Evolutionary conservation across 208 protist genomes (phyloP), one percentile per base, ranked within the genome.

Genomic region (Zelonia costaricensis): DNA sequence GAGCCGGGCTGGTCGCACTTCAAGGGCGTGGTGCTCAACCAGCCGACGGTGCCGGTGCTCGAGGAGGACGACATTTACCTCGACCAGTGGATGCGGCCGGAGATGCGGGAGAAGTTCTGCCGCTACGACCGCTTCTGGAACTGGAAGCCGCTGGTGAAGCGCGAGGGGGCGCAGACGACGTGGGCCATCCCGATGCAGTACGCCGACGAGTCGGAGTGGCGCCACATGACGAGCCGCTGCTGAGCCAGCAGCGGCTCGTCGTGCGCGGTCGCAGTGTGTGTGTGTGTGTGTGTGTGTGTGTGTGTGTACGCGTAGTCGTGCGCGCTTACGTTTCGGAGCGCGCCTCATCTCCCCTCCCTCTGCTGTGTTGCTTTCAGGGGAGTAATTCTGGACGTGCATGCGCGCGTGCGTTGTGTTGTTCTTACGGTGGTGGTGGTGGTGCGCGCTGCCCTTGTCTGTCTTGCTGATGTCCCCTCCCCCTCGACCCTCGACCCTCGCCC

Each of bases 51-150:
- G 33, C 90, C 90, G 18, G 81, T 80, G n/a, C 56, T 95, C 5
- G 90, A 93, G 66, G 84, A 93, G 63, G 90, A 95, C 52, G 90
- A 93, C 55, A 92, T 95, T 43, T 95, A 88, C 64, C 71, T 95
- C 12, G 90, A 95, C 57, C 85, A 91, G 80, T 95, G 90, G 90
- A 78, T 86, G 58, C 72, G 82, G n/a, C 90, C 86, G 28, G 86
- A 92, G 62, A 89, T 89, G 70, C 76, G 90, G 0, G 86, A 93
- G 73, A 90, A 91, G 75, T 86, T 86, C 52, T 75, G 68, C 44
- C 82, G 82, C 45, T 84, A 84, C 46, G 86, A 95, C 7, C 74
- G 76, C 33, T 93, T 93, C 75, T 95, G 86, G 85, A 88, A 91
- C 64, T 95, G 90, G 90, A 95, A 93, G 78, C 90, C 90, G 52